These are phyloP conservation scores for Colletotrichum sp. DNA, from an alignment of 2,329 filamentous ascomycete genomes.

Conservation along the genomic window DNA sequence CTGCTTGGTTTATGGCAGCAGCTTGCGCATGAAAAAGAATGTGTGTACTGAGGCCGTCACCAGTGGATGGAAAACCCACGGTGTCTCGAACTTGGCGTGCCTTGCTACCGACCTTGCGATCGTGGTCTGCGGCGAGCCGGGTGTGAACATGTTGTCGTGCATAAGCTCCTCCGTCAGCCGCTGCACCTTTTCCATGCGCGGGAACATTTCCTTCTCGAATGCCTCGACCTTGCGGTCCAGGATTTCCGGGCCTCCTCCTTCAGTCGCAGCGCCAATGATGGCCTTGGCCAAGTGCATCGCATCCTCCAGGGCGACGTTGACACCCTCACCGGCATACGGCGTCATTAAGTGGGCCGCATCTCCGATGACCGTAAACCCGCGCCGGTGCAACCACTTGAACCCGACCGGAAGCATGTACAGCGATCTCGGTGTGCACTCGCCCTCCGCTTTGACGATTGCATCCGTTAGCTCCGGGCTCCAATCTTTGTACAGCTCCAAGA, in stretches of 20 bases:
- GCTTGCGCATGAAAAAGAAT: slow-evolving; percentile 29
- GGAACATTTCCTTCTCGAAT: slow-evolving; percentile 45
- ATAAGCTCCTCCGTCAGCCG: slow-evolving; percentile 50
- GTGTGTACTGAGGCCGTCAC: slow-evolving; percentile 30
- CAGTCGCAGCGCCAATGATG: slow-evolving; percentile 36
- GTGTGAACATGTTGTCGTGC: slow-evolving; percentile 52
- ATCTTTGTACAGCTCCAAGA: slow-evolving; percentile 42
- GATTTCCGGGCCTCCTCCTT: slow-evolving; percentile 23
- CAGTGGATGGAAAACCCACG: slow-evolving; percentile 34
- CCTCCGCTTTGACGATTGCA: slow-evolving; percentile 44
- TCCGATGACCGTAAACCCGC: slow-evolving; percentile 60
- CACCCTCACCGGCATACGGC: slow-evolving; percentile 63
- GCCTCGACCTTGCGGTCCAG: slow-evolving; percentile 37
- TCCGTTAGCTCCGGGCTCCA: slow-evolving; percentile 49
- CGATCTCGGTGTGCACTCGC: slow-evolving; percentile 42
- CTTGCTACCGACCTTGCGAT: slow-evolving; percentile 41
- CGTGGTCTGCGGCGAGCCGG: slow-evolving; percentile 45
- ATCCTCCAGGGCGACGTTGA: slow-evolving; percentile 63
- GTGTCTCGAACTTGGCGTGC: slow-evolving; percentile 35
- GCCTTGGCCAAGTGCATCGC: slow-evolving; percentile 51
- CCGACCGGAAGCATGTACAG: slow-evolving; percentile 60
- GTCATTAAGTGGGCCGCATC: slow-evolving; percentile 67
- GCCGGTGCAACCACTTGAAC: slow-evolving; percentile 49
- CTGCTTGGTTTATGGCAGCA: neutral
- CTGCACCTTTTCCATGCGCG: slow-evolving; percentile 40